Evolutionary conservation across 768 basidiomycete genomes (phyloP).

Genomic region (Clathrus columnatus): DNA sequence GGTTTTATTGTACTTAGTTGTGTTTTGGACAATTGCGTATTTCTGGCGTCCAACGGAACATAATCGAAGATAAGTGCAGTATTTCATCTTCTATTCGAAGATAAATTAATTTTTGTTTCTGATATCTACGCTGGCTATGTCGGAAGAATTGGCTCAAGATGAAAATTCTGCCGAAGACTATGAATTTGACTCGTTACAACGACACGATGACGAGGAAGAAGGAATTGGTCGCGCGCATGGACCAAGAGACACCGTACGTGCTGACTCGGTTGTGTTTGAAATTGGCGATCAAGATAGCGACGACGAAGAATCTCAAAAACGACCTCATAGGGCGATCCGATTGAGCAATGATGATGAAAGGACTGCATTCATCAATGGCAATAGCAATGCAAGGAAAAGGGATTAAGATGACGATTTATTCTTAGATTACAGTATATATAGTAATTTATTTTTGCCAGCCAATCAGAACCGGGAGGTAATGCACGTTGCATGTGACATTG

Average conservation of each 20-base stretch:
- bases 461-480: background rate
- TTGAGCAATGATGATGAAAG: slow-evolving; percentile 46
- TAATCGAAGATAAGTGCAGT: slow-evolving; percentile 67
- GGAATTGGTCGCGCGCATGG: slow-evolving; percentile 56
- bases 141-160: slow-evolving; percentile 92
- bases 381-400: slow-evolving; percentile 26
- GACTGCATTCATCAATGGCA: slow-evolving; percentile 50
- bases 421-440: background rate
- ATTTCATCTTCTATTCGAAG: slow-evolving; percentile 1
- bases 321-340: slow-evolving; percentile 38
- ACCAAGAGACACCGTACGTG: slow-evolving; percentile 35
- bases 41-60: slow-evolving; percentile 90
- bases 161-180: slow-evolving; percentile 86
- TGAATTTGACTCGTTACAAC: slow-evolving; percentile 69
- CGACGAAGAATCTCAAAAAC: slow-evolving; percentile 45
- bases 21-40: slow-evolving; percentile 75
- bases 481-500: background rate
- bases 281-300: slow-evolving; percentile 81
- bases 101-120: slow-evolving; percentile 19
- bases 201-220: slow-evolving; percentile 56
- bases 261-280: slow-evolving; percentile 80
- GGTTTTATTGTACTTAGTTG: slow-evolving; percentile 74
- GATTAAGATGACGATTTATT: slow-evolving; percentile 21
- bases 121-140: slow-evolving; percentile 78
- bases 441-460: background rate